Base-by-base conservation (phyloP, 2,329 filamentous ascomycete genomes). In the Arthrobotrys sphaeroides region DNA sequence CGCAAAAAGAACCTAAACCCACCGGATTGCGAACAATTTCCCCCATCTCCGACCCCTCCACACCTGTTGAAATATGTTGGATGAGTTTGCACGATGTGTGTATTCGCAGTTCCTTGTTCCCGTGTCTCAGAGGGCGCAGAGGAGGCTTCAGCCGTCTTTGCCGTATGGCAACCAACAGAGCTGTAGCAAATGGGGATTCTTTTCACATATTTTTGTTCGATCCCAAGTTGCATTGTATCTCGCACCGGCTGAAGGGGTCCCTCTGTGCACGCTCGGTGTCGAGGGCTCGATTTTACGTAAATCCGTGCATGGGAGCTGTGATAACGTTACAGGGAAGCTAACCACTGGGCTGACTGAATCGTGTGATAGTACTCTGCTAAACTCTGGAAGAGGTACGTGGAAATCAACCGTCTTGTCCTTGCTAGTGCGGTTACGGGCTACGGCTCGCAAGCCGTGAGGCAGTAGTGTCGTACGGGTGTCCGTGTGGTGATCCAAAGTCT, bases 61-160 rank as follows among this genome's bases (percentile, higher is more conserved):
- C 40, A 62, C 62, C 28, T 45, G 61, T 64, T 49, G 62, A 59
- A 75, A 64, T 69, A 57, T 49, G 72, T 75, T 75, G 72, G 70
- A 64, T 60, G 55, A 51, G 55, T 60, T 38, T 57, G 62, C 38
- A 59, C 31, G 57, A 64, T 69, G 22, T n/a, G n/a, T 53, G 24
- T 55, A 53, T 49, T 75, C 59, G 28, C 47, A 13, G 55, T 70
- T 70, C 66, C 66, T 33, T 65, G 72, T 62, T 69, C 64, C 72
- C 72, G 61, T 75, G 72, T 75, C 72, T 75, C 72, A 75, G 64
- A 69, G 70, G 62, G 68, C 18, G 62, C 43, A 60, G 43, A 66
- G 36, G 42, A 43, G 62, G 64, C 64, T 61, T 75, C 72, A 75
- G 72, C 72, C 72, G 72, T 75, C 40, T 64, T 75, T 75, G 72